These are phyloP conservation scores for Colletotrichum sp. DNA, from an alignment of 2,329 filamentous ascomycete genomes.

Conservation along the genomic window DNA sequence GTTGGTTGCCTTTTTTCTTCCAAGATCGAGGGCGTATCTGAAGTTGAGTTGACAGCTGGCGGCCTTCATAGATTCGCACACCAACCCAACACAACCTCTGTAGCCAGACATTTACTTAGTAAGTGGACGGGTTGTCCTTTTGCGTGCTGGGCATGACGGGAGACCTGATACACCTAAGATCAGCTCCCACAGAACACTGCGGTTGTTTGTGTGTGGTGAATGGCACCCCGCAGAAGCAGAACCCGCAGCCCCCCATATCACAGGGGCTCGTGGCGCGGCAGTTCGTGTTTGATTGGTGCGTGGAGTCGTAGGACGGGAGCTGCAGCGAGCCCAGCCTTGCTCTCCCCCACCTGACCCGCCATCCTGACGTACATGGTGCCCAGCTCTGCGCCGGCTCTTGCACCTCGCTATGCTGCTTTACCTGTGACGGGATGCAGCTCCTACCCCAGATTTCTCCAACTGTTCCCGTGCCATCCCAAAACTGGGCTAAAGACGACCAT, in stretches of 20 bases:
- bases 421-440: constrained; percentile 3
- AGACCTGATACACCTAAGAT: neutral
- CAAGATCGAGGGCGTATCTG: neutral
- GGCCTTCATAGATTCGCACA: neutral
- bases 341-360: constrained; percentile 9
- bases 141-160: neutral
- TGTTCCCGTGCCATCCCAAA: neutral
- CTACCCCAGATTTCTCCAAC: constrained; percentile 18
- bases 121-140: neutral
- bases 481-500: neutral
- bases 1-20: neutral
- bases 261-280: constrained; percentile 6
- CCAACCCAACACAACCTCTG: neutral
- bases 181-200: neutral
- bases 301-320: neutral
- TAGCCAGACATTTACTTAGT: neutral
- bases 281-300: constrained; percentile 8
- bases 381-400: neutral
- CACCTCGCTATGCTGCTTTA: neutral
- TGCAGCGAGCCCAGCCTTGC: neutral
- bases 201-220: neutral
- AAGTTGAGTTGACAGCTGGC: neutral
- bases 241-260: neutral
- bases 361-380: constrained; percentile 2
- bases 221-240: constrained; percentile 2